Conservation (phyloP, 2,329 filamentous ascomycete species). For the Aureobasidium lini region DNA sequence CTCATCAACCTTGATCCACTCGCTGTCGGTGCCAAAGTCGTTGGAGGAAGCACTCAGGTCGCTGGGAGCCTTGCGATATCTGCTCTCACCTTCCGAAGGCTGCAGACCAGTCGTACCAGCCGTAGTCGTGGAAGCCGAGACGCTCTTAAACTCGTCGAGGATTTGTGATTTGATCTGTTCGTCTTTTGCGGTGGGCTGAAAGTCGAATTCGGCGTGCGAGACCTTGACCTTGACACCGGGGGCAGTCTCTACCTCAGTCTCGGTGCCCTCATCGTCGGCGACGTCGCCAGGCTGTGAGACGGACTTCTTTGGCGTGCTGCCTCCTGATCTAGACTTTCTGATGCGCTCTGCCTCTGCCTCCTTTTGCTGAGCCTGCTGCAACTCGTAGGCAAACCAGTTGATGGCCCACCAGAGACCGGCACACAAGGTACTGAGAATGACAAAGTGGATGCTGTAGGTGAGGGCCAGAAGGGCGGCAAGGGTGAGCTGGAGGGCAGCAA, state of each 20-base stretch:
- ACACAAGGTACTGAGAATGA: slow-evolving; percentile 70
- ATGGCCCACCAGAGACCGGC: slow-evolving; percentile 85
- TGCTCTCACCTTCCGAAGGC: slow-evolving; percentile 1
- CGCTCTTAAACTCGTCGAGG: slow-evolving; percentile 15
- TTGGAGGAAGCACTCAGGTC: slow-evolving; percentile 20
- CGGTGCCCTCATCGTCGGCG: slow-evolving; percentile 40
- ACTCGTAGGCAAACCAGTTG: slow-evolving; percentile 87
- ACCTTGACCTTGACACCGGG: slow-evolving; percentile 14
- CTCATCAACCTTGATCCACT: slow-evolving; percentile 93
- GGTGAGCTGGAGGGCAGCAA: slow-evolving; percentile 74
- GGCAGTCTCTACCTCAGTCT: slow-evolving; percentile 35
- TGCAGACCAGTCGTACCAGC: background rate
- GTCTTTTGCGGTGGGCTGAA: slow-evolving; percentile 9
- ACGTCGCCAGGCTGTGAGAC: slow-evolving; percentile 34
- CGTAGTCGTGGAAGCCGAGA: background rate
- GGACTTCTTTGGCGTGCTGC: slow-evolving; percentile 39
- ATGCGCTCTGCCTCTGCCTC: slow-evolving; percentile 44
- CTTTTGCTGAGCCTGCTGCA: slow-evolving; percentile 40
- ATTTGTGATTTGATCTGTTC: slow-evolving; percentile 16
- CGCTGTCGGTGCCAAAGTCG: slow-evolving; percentile 68
- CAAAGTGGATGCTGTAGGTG: slow-evolving; percentile 84
- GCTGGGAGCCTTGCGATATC: slow-evolving; percentile 15
- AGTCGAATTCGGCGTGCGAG: background rate
- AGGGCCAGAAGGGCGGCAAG: slow-evolving; percentile 68
- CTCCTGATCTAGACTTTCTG: slow-evolving; percentile 24